Conservation (phyloP, 495 filamentous ascomycete species). For the Talaromyces borbonicus region DNA sequence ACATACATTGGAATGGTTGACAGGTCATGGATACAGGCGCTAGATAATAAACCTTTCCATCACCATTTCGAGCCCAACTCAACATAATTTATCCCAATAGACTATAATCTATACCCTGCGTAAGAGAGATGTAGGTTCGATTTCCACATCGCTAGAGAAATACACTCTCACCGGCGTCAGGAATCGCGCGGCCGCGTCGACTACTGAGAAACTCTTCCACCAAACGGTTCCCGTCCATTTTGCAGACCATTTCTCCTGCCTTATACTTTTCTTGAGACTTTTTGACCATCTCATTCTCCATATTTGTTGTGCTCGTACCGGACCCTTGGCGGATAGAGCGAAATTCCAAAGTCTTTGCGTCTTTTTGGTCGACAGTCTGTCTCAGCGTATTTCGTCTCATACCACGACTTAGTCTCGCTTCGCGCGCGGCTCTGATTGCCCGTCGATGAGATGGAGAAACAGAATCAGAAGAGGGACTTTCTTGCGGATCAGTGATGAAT, state of each 20-base stretch:
- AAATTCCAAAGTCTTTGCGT: conserved; percentile 17
- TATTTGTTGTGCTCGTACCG: conserved; percentile 19
- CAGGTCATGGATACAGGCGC: no score
- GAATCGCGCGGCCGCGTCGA: neutral
- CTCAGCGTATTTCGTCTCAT: neutral
- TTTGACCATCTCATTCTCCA: conserved; percentile 25
- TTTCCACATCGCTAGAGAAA: neutral
- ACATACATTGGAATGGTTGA: no score
- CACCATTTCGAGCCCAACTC: no score
- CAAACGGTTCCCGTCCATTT: conserved; percentile 40
- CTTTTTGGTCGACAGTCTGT: conserved; percentile 9
- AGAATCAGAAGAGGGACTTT: conserved; percentile 23
- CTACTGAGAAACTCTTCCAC: no score
- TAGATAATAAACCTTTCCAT: no score
- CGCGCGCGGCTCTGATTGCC: conserved; percentile 5
- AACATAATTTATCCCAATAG: no score
- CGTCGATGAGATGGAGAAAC: conserved; percentile 19
- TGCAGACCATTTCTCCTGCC: conserved; percentile 27
- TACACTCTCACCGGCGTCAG: neutral
- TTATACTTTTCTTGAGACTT: no score
- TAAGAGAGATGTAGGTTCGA: neutral
- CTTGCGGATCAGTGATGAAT: conserved; percentile 22
- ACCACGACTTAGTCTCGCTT: conserved; percentile 3
- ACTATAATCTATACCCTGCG: neutral
- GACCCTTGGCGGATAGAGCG: conserved; percentile 21